Conservation (phyloP, 192 early-diverging fungal species). For the Backusella westeae region DNA sequence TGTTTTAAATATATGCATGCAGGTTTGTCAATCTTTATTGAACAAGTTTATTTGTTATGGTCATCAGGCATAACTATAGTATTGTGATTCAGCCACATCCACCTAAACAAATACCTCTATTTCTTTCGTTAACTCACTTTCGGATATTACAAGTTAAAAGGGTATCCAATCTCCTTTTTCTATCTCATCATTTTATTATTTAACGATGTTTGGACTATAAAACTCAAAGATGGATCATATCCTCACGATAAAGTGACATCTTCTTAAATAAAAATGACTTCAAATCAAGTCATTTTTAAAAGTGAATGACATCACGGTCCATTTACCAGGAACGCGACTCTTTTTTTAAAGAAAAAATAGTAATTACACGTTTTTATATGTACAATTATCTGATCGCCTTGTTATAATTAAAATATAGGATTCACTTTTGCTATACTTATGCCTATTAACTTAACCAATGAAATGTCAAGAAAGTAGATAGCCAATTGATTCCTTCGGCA, state of each 20-base stretch:
- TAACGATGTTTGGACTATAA: not conserved
- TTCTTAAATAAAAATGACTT: not conserved
- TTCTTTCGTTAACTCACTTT: not conserved
- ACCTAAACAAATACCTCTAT: not conserved
- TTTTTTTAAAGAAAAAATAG: not conserved
- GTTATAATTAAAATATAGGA: not conserved
- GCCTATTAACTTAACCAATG: not conserved
- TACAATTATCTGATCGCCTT: not conserved
- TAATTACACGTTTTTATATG: not conserved
- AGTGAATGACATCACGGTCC: not conserved
- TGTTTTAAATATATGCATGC: not conserved
- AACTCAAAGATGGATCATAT: not conserved
- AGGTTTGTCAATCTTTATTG: not conserved
- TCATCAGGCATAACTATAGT: not conserved
- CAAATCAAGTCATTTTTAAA: not conserved
- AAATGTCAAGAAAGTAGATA: not conserved
- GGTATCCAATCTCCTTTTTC: not conserved
- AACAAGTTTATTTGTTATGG: not conserved
- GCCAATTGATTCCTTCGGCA: not conserved
- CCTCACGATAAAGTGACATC: not conserved
- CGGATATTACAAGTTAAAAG: not conserved
- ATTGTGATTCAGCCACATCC: not conserved
- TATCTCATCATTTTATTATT: not conserved
- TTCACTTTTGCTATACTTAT: not conserved
- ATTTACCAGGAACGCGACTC: not conserved